Base-by-base conservation (phyloP, 495 filamentous ascomycete species). In the Neurospora tetrasperma region DNA sequence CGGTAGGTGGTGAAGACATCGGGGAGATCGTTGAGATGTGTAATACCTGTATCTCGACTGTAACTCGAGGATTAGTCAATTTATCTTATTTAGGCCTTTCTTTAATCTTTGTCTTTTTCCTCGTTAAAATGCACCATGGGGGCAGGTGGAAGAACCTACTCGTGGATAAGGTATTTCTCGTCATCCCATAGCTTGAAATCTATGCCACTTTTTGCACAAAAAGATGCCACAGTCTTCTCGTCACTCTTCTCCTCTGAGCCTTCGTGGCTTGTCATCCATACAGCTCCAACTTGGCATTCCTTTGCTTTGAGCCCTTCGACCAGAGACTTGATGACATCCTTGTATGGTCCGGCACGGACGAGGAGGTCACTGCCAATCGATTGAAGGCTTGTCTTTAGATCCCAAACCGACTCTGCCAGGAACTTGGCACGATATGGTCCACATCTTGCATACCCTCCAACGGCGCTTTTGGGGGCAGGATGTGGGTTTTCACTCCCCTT, bases 131-230 rank as follows among this genome's bases (percentile, higher is more conserved):
- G 27, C 27, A 31, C 14, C 23, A 18, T 14, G 14, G 48, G 42
- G 39, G 12, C 16, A 43, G 41, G 42, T 3, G 12, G 9, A 16
- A 69, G 20, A 41, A 86, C 87, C 81, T 83, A 92, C 91, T 92
- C 89, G 74, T 93, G 87, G 69, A 92, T 85, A 70, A 90, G 88
- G 76, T 91, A 93, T 78, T 92, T 93, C 77, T 91, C 91, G 74
- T 94, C 91, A 1, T 79, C 80, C 85, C 88, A 92, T 6, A 86
- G 43, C 79, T 85, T 87, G 77, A 90, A 91, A 9, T 88, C 83
- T 14, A 86, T 80, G 38, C 83, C 85, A 20, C 84, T 78, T 9
- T 78, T 76, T 43, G 83, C 75, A 48, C 88, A 87, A 8, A 87
- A 74, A 14, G 80, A 77, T 38, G 80, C 79, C 10, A 92, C 82